A percentile compares a stretch with the other conserved stretches of the same genome.
phyloP scores from a whole-genome alignment of 352 stramenopile genomes.

The Phytopythium mirpurense region DNA sequence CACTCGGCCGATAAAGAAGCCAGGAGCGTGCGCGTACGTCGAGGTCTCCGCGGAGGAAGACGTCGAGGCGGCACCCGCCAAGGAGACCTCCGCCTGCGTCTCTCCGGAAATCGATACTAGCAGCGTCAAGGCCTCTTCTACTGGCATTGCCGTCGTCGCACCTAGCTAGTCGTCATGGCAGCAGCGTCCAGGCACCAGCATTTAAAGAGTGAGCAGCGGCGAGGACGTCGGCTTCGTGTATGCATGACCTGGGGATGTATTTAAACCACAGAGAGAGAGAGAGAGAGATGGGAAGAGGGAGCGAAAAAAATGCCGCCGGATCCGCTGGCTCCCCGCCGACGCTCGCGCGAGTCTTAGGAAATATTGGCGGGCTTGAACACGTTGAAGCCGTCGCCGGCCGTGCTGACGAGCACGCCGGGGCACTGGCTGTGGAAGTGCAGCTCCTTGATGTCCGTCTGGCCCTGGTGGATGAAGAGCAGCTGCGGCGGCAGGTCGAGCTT shows the following conservation, averaged over 20 bases:
- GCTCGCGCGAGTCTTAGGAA: slow-evolving; percentile 56
- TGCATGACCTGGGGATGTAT: not conserved
- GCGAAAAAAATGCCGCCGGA: too few species aligned
- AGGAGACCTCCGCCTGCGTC: not conserved
- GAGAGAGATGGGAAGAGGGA: too few species aligned
- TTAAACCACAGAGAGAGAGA: too few species aligned
- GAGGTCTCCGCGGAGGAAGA: not conserved
- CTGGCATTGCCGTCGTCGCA: not conserved
- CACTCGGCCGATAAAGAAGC: slow-evolving; percentile 1
- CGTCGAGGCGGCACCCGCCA: not conserved
- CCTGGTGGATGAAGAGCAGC: slow-evolving; percentile 99
- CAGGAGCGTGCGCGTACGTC: not conserved
- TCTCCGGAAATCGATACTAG: not conserved
- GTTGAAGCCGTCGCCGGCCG: slow-evolving; percentile 95
- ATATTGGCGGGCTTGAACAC: slow-evolving; percentile 97
- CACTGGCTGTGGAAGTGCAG: slow-evolving; percentile 99
- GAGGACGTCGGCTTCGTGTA: too few species aligned
- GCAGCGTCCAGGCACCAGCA: too few species aligned
- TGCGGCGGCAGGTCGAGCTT: slow-evolving; percentile 94
- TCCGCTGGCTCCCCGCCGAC: not conserved
- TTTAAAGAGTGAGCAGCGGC: too few species aligned
- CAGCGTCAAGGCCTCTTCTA: not conserved
- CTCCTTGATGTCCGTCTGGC: slow-evolving; percentile 99
- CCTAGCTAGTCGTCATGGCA: too few species aligned
- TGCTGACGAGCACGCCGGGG: slow-evolving; percentile 95